Base-by-base conservation (phyloP, 2,329 filamentous ascomycete genomes). In the Botrytis pseudocinerea region DNA sequence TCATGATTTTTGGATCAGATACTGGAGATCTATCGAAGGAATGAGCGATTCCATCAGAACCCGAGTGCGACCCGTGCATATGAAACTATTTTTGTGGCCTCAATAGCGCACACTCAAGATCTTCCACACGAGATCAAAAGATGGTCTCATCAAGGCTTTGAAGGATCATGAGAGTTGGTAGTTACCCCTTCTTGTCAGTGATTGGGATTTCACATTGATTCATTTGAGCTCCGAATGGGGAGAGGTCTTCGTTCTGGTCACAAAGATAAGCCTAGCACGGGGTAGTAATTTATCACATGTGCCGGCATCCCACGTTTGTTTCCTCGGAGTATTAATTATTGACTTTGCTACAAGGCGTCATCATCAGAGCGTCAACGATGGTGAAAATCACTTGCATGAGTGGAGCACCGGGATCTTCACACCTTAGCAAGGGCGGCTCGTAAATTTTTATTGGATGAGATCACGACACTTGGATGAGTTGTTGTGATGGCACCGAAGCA, bases 311-410 rank as follows among this genome's bases (percentile, higher is more conserved):
- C 48, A 57, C 25, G 61, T 64, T 25, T 18, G 20, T 48, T n/a
- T 18, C 7, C 14, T 65, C 18, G 69, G 70, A 44, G n/a, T 3
- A 44, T 59, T 71, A 22, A 66, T 68, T 61, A 42, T 54, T 22
- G 38, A 42, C 18, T 66, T 54, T 66, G 22, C 70, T 44, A 35
- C 61, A 42, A 54, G 16, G 25, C 18, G 25, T 32, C 8, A 35
- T 65, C 22, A 71, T 42, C n/a, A 57, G 28, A 71, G 62, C 60
- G 38, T 46, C 61, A 66, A 71, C 44, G 25, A 35, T 18, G 40
- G n/a, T 69, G n/a, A 25, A 66, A 14, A 66, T 66, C 60, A 71
- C n/a, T n/a, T 66, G 38, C 61, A 44, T 71, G 61, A 66, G 61
- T 71, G 70, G 70, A 57, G 61, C 18, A 71, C 28, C 46, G 70